phyloP scores from a whole-genome alignment of 2,329 filamentous ascomycete genomes.

The Colletotrichum horii region DNA sequence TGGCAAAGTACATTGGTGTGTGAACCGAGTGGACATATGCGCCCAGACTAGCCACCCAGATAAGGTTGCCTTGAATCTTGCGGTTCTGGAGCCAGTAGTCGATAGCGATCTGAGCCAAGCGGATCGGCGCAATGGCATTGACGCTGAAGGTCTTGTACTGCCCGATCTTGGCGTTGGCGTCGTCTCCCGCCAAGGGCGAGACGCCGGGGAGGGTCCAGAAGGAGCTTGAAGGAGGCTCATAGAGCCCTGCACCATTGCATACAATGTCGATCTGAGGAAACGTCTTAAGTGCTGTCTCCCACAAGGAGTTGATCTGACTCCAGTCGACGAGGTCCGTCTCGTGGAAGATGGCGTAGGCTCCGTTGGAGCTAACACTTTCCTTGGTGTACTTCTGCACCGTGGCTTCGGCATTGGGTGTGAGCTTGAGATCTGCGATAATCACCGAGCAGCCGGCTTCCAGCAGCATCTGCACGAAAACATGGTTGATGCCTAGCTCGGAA shows the following conservation, averaged over 20 bases:
- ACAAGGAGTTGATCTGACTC: conserved; percentile 28
- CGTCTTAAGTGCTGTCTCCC: conserved; percentile 20
- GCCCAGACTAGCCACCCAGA: conserved; percentile 31
- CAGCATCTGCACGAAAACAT: conserved; percentile 24
- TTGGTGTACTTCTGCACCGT: conserved; percentile 17
- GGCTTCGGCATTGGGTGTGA: conserved; percentile 26
- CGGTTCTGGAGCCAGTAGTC: conserved; percentile 32
- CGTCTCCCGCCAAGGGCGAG: conserved; percentile 23
- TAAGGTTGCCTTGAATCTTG: conserved; percentile 39
- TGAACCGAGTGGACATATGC: conserved; percentile 32
- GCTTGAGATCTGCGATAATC: conserved; percentile 27
- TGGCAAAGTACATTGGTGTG: conserved; percentile 34
- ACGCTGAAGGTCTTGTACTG: conserved; percentile 29
- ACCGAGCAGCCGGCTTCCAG: conserved; percentile 30
- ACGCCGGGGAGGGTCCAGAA: conserved; percentile 33
- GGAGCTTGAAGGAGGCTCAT: conserved; percentile 29
- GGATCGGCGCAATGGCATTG: conserved; percentile 31
- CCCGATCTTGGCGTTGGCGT: conserved; percentile 22
- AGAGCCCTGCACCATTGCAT: conserved; percentile 24
- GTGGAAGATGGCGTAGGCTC: conserved; percentile 23
- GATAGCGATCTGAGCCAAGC: conserved; percentile 30
- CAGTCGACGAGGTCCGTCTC: conserved; percentile 30
- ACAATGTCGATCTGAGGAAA: conserved; percentile 24
- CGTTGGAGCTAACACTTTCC: not conserved
- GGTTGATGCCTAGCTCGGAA: conserved; percentile 25